A percentile compares a stretch with the other conserved stretches of the same genome.
phyloP scores from a whole-genome alignment of 331 rosid species.

The Arachis monticola region DNA sequence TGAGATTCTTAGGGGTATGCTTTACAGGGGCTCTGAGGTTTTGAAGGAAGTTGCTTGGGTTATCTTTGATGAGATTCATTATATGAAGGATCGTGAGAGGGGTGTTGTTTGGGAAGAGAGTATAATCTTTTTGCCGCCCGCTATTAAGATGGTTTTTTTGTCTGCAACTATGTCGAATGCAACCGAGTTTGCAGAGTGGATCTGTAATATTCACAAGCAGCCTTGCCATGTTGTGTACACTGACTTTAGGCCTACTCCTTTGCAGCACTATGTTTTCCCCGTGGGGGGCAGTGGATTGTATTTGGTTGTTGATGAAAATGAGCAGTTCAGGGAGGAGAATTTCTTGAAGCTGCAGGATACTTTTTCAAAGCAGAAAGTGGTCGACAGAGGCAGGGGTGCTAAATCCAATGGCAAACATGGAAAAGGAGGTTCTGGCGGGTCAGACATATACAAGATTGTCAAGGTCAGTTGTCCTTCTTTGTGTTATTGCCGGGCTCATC shows the following conservation, averaged over 20 bases:
- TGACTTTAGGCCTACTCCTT: slow-evolving; percentile 90
- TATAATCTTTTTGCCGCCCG: slow-evolving; percentile 89
- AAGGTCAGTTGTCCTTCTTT: slow-evolving; percentile 61
- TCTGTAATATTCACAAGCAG: slow-evolving; percentile 84
- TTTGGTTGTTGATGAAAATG: slow-evolving; percentile 88
- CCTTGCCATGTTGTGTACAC: slow-evolving; percentile 98
- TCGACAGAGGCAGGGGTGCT: slow-evolving; percentile 55
- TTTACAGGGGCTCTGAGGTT: slow-evolving; percentile 90
- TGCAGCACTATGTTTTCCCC: slow-evolving; percentile 91
- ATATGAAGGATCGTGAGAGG: slow-evolving; percentile 95
- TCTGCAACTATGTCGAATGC: slow-evolving; percentile 98
- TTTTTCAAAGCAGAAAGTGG: slow-evolving; percentile 62
- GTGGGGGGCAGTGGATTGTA: slow-evolving; percentile 81
- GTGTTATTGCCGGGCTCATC: not conserved
- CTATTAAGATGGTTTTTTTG: slow-evolving; percentile 90
- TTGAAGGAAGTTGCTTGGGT: slow-evolving; percentile 97
- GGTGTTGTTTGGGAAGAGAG: slow-evolving; percentile 99
- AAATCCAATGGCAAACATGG: slow-evolving; percentile 67
- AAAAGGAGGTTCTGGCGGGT: slow-evolving; percentile 78
- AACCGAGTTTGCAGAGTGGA: slow-evolving; percentile 96
- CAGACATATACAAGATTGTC: slow-evolving; percentile 89
- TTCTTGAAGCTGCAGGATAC: slow-evolving; percentile 74
- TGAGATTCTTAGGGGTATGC: slow-evolving; percentile 93
- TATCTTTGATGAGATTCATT: slow-evolving; percentile 93
- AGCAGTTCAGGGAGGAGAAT: slow-evolving; percentile 83